Evolutionary conservation across 139 green algal species (phyloP), one percentile per base, ranked within the genome.

Genomic region (Chlamydomonas applanata): DNA sequence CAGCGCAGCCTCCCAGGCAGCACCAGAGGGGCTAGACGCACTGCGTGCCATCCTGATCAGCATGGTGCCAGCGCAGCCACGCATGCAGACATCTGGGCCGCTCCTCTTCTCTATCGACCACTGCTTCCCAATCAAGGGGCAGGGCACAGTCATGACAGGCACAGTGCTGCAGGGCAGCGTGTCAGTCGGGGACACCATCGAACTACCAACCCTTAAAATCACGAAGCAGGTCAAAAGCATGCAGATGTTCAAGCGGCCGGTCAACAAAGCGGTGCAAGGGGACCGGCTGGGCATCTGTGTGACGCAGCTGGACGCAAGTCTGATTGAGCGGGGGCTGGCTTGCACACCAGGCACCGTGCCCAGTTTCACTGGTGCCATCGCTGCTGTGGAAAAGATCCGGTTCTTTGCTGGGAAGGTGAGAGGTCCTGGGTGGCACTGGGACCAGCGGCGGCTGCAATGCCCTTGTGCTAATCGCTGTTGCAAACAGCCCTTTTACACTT

Each of bases 41-140:
- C 59, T 84, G 16, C 56, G 63, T 16, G 14, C 63, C 1, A 59
- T 74, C 25, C 53, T 82, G 17, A 36, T 79, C 4, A 40, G n/a
- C 33, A 80, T 83, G 80, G 71, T 83, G 46, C 65, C 69, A 25
- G 35, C 67, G 30, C 16, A 64, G 19, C 78, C 77, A 19, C 57
- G 63, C 0, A 9, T 29, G 19, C 32, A 24, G 22, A 24, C 53
- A 69, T 56, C 57, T 52, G 78, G 80, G 19, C 73, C 88, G n/a
- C 93, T 98, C 61, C 86, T 98, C 24, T 96, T 97, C 64, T 84
- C 91, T 14, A 82, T 97, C 5, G 95, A 99, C 82, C 95, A 99
- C 82, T 98, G 95, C 85, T 98, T 99, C 72, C 74, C 85, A 0
- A 90, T 98, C 72, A 93, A 91, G 57, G 95, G 94, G 0, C 92